These are phyloP conservation scores for Hypoxylon intermedium DNA, from an alignment of 495 filamentous ascomycete species.

Conservation along the genomic window DNA sequence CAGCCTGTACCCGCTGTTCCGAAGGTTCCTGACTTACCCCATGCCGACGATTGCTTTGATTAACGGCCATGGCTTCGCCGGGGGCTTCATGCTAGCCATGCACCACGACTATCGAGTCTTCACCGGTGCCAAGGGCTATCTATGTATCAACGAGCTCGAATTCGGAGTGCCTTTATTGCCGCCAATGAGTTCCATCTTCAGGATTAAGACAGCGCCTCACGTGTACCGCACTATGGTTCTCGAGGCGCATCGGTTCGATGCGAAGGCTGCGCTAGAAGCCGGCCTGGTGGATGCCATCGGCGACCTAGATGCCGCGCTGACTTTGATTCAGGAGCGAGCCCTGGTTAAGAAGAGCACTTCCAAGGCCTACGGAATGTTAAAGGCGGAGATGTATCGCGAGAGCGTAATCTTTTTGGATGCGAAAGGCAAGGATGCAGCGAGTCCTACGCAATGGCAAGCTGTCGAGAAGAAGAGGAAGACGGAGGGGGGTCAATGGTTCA, in stretches of 20 bases:
- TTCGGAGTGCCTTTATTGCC: conserved; percentile 74
- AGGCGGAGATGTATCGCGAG: conserved; percentile 75
- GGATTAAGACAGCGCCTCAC: conserved; percentile 65
- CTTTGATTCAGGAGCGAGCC: conserved; percentile 61
- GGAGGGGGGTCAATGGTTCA: conserved; percentile 50
- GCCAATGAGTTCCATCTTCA: conserved; percentile 76
- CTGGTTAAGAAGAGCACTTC: conserved; percentile 65
- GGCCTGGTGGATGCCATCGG: conserved; percentile 75
- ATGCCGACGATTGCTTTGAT: conserved; percentile 83
- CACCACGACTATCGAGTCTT: conserved; percentile 83
- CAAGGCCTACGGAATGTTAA: conserved; percentile 71
- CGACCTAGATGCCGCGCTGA: conserved; percentile 64
- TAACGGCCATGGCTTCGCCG: conserved; percentile 85
- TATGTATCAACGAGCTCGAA: conserved; percentile 80
- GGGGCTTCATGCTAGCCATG: conserved; percentile 80
- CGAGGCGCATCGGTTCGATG: conserved; percentile 70
- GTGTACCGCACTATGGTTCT: conserved; percentile 70
- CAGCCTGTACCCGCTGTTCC: conserved; percentile 65
- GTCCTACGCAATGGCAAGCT: conserved; percentile 19
- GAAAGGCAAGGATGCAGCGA: conserved; percentile 38
- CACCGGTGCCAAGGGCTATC: conserved; percentile 70
- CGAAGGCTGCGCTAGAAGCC: conserved; percentile 62
- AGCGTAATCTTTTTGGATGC: conserved; percentile 60
- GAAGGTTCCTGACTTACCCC: conserved; percentile 71
- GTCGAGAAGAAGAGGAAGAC: conserved; percentile 57